A percentile compares a stretch with the other conserved stretches of the same genome.
These are phyloP conservation scores for Betula pendula DNA, from an alignment of 306 rosid species.

Conservation along the genomic window DNA sequence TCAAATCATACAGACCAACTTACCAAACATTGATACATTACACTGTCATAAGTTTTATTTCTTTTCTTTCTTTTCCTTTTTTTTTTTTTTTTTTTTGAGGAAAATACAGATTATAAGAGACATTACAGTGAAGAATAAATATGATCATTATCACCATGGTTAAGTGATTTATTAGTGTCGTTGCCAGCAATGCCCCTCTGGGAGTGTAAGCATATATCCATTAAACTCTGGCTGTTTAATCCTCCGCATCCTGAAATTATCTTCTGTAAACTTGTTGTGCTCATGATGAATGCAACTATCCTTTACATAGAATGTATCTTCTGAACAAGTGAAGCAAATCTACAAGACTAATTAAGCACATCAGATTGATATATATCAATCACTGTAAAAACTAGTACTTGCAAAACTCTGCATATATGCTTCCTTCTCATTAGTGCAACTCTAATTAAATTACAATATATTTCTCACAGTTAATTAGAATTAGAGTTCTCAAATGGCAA, in stretches of 20 bases:
- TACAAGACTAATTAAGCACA: slow-evolving; percentile 29
- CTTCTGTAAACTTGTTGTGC: slow-evolving; percentile 24
- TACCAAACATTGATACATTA: neutral
- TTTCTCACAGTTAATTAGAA: neutral
- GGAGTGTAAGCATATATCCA: neutral
- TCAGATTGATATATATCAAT: slow-evolving; percentile 10
- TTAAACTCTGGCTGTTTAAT: neutral
- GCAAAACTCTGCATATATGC: slow-evolving; percentile 24
- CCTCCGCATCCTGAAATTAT: slow-evolving; percentile 25
- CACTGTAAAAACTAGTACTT: neutral
- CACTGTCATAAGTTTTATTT: neutral
- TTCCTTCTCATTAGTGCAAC: slow-evolving; percentile 23
- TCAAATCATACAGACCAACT: neutral
- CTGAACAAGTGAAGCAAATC: slow-evolving; percentile 35
- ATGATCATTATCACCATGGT: neutral
- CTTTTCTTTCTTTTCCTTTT: no score
- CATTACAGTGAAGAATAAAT: neutral
- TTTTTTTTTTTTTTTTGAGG: neutral
- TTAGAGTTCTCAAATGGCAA: neutral
- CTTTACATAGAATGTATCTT: slow-evolving; percentile 44
- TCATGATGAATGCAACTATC: slow-evolving; percentile 32
- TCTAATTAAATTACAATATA: neutral
- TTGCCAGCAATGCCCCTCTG: neutral
- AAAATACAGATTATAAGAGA: neutral
- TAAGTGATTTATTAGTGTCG: neutral